Evolutionary conservation across 2,329 filamentous ascomycete species (phyloP).

Genomic region (Fusarium sulawesiense): DNA sequence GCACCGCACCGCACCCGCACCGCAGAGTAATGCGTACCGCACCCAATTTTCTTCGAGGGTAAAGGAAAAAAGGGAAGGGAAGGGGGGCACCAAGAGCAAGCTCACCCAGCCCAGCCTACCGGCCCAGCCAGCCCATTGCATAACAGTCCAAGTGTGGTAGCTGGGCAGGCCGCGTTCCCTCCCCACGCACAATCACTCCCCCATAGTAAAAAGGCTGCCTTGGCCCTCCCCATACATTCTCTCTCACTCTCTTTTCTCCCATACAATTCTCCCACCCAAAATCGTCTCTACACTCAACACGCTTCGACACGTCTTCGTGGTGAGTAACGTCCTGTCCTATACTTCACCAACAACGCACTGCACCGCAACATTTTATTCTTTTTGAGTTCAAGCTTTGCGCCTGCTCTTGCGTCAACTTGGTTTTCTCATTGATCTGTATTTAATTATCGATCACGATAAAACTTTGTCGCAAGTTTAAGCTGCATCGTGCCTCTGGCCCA

Average conservation of each 20-base stretch:
- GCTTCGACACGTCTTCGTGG: constrained; percentile 55
- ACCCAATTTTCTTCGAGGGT: constrained; percentile 43
- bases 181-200: constrained; percentile 68
- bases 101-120: constrained; percentile 35
- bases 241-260: constrained; percentile 67
- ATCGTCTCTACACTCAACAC: constrained; percentile 56
- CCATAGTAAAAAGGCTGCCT: constrained; percentile 73
- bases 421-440: constrained; percentile 32
- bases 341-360: constrained; percentile 46
- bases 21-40: constrained; percentile 35
- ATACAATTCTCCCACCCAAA: constrained; percentile 71
- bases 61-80: constrained; percentile 23
- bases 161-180: constrained; percentile 47
- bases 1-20: constrained; percentile 26
- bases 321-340: constrained; percentile 61
- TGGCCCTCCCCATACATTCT: constrained; percentile 65
- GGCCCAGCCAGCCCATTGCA: constrained; percentile 33
- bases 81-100: constrained; percentile 35
- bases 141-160: constrained; percentile 46
- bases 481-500: constrained; percentile 38
- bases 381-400: constrained; percentile 49
- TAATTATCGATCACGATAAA: constrained; percentile 31
- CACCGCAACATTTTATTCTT: constrained; percentile 49
- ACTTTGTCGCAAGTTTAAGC: constrained; percentile 36
- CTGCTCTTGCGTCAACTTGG: constrained; percentile 16